A percentile compares a stretch with the other conserved stretches of the same genome.
These are phyloP conservation scores for Cyclotella baltica DNA, from an alignment of 108 stramenopile species.

Conservation along the genomic window DNA sequence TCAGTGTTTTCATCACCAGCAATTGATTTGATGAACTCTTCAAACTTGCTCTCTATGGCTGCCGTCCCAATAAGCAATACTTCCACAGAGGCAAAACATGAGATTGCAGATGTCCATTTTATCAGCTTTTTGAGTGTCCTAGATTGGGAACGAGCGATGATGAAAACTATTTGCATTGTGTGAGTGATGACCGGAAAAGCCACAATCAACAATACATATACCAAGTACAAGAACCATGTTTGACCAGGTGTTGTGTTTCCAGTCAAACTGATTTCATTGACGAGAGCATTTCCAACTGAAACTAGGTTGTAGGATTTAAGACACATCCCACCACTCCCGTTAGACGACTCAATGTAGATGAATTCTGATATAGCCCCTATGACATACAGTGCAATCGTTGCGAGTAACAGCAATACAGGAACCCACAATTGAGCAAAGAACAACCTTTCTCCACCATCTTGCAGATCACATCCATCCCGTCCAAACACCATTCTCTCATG, in stretches of 20 bases:
- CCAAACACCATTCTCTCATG: constrained; percentile 37
- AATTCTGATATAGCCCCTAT: constrained; percentile 45
- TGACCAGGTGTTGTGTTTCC: constrained; percentile 37
- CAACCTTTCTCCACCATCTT: constrained; percentile 7
- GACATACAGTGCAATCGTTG: constrained; percentile 37
- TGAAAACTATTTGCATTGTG: constrained; percentile 42
- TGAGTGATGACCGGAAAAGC: constrained; percentile 51
- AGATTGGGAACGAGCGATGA: constrained; percentile 20
- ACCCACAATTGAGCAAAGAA: constrained; percentile 28
- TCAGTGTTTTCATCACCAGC: constrained; percentile 51
- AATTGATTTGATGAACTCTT: constrained; percentile 38
- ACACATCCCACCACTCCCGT: constrained; percentile 37
- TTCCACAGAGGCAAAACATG: constrained; percentile 58
- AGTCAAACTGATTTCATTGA: constrained; percentile 42
- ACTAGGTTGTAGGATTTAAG: constrained; percentile 49
- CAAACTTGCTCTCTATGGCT: constrained; percentile 56
- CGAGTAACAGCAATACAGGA: constrained; percentile 15
- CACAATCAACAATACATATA: constrained; percentile 43
- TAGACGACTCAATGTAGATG: constrained; percentile 41
- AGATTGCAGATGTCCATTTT: constrained; percentile 41
- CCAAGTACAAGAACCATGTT: constrained; percentile 51
- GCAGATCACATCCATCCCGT: background rate
- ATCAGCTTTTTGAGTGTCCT: constrained; percentile 30
- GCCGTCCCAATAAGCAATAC: constrained; percentile 53
- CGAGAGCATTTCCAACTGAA: constrained; percentile 46